Conservation (phyloP, 1,284 basidiomycete genomes). For the Apiotrichum gracile region DNA sequence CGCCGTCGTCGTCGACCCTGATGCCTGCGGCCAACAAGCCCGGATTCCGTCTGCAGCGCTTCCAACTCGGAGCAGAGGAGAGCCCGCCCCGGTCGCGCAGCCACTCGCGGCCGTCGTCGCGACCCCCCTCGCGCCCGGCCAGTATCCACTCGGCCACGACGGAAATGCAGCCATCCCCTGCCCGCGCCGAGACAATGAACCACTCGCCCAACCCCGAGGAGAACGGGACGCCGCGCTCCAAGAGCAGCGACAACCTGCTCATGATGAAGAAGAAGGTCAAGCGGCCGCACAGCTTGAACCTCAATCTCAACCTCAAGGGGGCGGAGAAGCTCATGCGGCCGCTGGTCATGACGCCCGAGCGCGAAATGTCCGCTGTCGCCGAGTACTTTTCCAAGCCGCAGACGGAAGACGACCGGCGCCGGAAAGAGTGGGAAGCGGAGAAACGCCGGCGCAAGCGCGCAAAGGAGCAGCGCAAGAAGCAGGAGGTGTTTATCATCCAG, state of each 20-base stretch:
- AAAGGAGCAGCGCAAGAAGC: conserved; percentile 62
- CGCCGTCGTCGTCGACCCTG: conserved; percentile 55
- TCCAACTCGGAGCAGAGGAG: conserved; percentile 14
- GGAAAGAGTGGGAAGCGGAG: conserved; percentile 54
- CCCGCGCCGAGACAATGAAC: not conserved
- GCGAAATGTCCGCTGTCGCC: not conserved
- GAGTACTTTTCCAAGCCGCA: not conserved
- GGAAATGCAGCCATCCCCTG: too few relatives aligned
- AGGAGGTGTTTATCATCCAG: conserved; percentile 77
- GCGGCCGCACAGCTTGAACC: conserved; percentile 12
- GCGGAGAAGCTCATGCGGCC: conserved; percentile 37
- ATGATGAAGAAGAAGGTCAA: conserved; percentile 25
- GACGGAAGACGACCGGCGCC: conserved; percentile 47
- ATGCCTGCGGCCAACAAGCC: conserved; percentile 61
- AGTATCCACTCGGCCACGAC: not conserved
- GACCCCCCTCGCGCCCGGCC: not conserved
- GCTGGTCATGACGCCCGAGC: not conserved
- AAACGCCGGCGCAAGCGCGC: conserved; percentile 49
- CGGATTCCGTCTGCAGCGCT: conserved; percentile 63
- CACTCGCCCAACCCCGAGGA: not conserved
- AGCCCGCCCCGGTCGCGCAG: too few relatives aligned
- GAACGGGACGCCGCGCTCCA: not conserved
- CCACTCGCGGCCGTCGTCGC: not conserved
- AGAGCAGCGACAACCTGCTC: conserved; percentile 25
- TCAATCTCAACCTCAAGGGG: conserved; percentile 22